Conservation (phyloP, 345 rosid species). For the Psidium guajava region DNA sequence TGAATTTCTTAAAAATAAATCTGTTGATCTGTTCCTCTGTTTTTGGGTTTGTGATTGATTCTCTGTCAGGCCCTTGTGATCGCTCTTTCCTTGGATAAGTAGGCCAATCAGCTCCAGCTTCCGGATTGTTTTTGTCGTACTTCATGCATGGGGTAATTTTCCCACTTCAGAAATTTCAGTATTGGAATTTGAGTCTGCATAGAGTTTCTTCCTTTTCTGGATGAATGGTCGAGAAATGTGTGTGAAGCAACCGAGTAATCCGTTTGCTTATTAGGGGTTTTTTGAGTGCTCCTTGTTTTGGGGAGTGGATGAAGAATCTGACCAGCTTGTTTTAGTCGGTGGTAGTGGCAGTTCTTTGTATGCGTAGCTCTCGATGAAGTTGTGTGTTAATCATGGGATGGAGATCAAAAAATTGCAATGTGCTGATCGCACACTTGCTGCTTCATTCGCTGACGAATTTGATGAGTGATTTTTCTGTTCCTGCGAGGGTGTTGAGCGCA, state of each 20-base stretch:
- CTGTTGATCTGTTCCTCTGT: not conserved
- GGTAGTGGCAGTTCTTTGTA: not conserved
- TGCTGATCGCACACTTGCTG: not conserved
- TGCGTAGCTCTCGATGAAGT: not conserved
- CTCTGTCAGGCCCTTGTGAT: not conserved
- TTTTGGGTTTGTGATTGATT: not conserved
- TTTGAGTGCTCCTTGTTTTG: not conserved
- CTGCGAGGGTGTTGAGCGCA: not conserved
- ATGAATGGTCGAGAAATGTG: not conserved
- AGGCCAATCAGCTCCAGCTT: not conserved
- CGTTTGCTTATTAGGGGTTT: not conserved
- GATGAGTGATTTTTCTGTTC: not conserved
- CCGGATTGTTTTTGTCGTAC: not conserved
- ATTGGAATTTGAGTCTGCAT: not conserved
- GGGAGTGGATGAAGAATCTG: not conserved
- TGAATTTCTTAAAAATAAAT: not conserved
- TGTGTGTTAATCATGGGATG: not conserved
- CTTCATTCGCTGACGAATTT: not conserved
- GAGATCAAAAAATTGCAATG: not conserved
- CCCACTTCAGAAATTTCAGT: not conserved
- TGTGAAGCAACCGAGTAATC: not conserved
- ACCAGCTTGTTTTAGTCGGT: not conserved
- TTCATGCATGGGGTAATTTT: slow-evolving; percentile 1
- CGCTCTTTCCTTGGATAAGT: not conserved
- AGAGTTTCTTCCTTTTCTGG: not conserved